These are phyloP conservation scores for Podila verticillata DNA, from an alignment of 192 early-diverging fungal species.

Conservation along the genomic window DNA sequence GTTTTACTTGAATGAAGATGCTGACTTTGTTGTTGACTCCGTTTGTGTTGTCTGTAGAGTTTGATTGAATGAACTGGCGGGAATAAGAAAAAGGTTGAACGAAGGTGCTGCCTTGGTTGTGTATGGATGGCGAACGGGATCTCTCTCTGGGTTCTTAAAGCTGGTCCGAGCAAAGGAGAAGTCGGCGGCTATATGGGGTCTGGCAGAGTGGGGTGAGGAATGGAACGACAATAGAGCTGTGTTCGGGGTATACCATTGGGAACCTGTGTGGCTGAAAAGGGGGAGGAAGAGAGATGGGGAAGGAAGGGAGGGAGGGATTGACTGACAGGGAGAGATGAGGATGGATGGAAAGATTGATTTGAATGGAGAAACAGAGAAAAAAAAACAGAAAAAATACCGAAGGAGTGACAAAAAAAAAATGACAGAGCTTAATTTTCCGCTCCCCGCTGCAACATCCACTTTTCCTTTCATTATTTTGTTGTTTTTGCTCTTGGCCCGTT, in stretches of 20 bases:
- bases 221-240: constrained; percentile 26
- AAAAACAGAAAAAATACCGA: background rate
- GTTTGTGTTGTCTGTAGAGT: background rate
- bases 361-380: constrained; percentile 3
- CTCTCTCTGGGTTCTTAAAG: constrained; percentile 7
- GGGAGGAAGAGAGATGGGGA: background rate
- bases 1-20: background rate
- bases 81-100: background rate
- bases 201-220: constrained; percentile 44
- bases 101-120: background rate
- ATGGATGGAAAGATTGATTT: background rate
- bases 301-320: background rate
- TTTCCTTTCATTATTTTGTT: too few relatives aligned
- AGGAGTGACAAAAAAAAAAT: too few relatives aligned
- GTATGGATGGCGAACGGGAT: constrained; percentile 18
- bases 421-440: too few relatives aligned
- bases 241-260: constrained; percentile 44
- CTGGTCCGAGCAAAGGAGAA: background rate
- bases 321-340: background rate
- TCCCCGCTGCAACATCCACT: too few relatives aligned
- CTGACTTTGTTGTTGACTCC: too few relatives aligned
- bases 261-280: constrained; percentile 10
- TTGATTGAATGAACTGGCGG: background rate
- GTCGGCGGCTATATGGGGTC: constrained; percentile 14
- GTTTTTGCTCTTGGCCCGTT: too few relatives aligned